A percentile compares a stretch with the other conserved stretches of the same genome.
Conservation (phyloP, 208 protist genomes). For the Trichomonas gallinae region DNA sequence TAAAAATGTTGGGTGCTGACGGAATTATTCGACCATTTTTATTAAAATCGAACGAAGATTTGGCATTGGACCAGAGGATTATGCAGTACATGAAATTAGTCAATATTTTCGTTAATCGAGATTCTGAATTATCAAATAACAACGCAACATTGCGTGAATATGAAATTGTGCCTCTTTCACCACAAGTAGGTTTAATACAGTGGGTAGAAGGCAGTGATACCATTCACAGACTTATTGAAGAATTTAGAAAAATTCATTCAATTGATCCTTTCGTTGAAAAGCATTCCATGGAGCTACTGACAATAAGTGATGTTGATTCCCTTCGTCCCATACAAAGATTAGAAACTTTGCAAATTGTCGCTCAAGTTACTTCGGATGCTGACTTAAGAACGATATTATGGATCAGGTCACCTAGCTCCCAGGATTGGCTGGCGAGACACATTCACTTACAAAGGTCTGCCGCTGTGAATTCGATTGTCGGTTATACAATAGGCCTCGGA, state of each 20-base stretch:
- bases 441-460: not conserved
- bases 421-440: not conserved
- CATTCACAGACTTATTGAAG: not conserved
- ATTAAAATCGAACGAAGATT: not conserved
- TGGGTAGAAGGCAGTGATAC: slow-evolving; percentile 19
- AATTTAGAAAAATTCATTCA: not conserved
- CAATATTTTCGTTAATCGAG: not conserved
- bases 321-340: not conserved
- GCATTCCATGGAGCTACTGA: not conserved
- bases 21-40: not conserved
- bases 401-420: not conserved
- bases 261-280: not conserved
- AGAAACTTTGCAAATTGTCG: not conserved
- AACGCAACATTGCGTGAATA: not conserved
- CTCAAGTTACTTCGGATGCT: not conserved
- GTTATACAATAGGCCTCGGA: not conserved
- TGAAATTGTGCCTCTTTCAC: not conserved
- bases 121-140: not conserved
- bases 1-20: not conserved
- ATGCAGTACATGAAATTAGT: not conserved
- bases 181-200: not conserved
- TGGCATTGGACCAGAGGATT: not conserved
- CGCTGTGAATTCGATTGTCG: not conserved
- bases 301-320: not conserved
- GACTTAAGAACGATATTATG: not conserved